These are phyloP conservation scores for Cordyceps militaris DNA, from an alignment of 2,329 filamentous ascomycete species.

Conservation along the genomic window DNA sequence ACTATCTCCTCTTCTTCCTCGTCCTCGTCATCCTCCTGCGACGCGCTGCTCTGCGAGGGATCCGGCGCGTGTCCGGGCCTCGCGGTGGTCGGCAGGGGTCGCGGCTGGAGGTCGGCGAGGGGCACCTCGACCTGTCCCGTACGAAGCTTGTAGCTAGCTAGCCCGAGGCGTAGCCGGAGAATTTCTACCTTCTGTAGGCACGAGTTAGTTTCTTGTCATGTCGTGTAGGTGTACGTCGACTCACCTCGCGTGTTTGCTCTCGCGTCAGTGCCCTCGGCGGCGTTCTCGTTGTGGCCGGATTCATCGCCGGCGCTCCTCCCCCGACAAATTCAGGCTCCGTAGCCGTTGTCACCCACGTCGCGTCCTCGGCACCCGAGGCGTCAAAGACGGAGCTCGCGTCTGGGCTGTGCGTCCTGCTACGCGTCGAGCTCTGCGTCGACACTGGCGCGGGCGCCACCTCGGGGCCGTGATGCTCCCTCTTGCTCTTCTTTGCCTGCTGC, in stretches of 20 bases:
- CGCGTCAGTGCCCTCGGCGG: constrained; percentile 33
- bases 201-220: constrained; percentile 10
- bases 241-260: constrained; percentile 46
- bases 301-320: background rate
- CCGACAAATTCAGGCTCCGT: constrained; percentile 33
- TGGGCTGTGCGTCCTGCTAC: constrained; percentile 26
- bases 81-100: constrained; percentile 21
- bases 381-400: constrained; percentile 46
- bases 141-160: constrained; percentile 68
- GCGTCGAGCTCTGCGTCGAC: constrained; percentile 17
- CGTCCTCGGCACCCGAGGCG: constrained; percentile 34
- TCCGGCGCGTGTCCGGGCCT: no score
- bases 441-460: background rate
- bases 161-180: constrained; percentile 59
- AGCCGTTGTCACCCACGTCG: constrained; percentile 40
- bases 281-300: background rate
- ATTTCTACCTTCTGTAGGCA: constrained; percentile 53
- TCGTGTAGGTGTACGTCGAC: background rate
- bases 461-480: constrained; percentile 19
- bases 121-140: constrained; percentile 65
- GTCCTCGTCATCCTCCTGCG: constrained; percentile 10
- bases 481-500: constrained; percentile 27
- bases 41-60: constrained; percentile 11
- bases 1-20: constrained; percentile 30
- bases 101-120: constrained; percentile 49